Percentiles rank a stretch among this genome's conserved stretches.
phyloP scores from a whole-genome alignment of 345 rosid species.

The Lepidium didymum region DNA sequence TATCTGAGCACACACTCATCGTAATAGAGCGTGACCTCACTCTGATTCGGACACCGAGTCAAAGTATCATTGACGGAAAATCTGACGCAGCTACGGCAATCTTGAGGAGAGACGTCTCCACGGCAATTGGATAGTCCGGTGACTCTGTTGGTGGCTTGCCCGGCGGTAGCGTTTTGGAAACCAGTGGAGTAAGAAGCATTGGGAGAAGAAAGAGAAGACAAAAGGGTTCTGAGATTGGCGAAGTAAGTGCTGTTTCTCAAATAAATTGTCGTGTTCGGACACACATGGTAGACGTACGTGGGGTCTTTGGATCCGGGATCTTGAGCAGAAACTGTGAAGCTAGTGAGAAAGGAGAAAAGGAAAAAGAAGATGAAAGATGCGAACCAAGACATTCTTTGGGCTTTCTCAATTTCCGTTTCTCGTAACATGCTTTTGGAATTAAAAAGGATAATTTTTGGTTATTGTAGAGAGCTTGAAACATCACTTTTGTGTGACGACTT shows the following conservation, averaged over 20 bases:
- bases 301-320: too few relatives aligned
- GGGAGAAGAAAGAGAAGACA: conserved; percentile 22
- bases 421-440: not conserved
- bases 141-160: conserved; percentile 13
- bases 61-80: not conserved
- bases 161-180: conserved; percentile 36
- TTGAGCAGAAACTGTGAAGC: conserved; percentile 29
- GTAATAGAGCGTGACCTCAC: conserved; percentile 18
- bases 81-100: conserved; percentile 29
- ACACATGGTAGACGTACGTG: not conserved
- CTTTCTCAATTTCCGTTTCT: not conserved
- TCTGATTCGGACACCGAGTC: conserved; percentile 18
- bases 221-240: conserved; percentile 32
- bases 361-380: not conserved
- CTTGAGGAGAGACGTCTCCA: conserved; percentile 13
- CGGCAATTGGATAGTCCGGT: conserved; percentile 40
- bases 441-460: too few relatives aligned
- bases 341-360: not conserved
- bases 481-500: too few relatives aligned
- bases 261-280: conserved; percentile 19
- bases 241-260: conserved; percentile 28
- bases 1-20: conserved; percentile 41
- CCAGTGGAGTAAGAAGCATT: conserved; percentile 17
- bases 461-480: too few relatives aligned
- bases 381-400: not conserved